phyloP scores from a whole-genome alignment of 306 rosid genomes.

The Cucumis hystrix region DNA sequence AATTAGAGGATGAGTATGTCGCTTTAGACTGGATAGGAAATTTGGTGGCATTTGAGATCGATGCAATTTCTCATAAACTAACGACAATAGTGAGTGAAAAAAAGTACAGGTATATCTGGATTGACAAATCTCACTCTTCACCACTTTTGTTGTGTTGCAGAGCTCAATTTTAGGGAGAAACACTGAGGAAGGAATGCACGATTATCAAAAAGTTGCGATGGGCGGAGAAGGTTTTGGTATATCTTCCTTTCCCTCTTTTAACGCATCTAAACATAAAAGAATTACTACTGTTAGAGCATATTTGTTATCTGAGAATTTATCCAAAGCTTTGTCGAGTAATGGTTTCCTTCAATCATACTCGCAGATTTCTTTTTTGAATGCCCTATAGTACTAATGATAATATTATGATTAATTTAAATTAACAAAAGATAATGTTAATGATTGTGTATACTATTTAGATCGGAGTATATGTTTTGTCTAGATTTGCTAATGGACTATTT shows the following conservation, averaged over 20 bases:
- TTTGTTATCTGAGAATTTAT: not conserved
- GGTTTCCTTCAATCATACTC: not conserved
- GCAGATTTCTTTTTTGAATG: not conserved
- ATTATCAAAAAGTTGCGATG: conserved; percentile 13
- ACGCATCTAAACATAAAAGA: not conserved
- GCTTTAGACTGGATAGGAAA: not conserved
- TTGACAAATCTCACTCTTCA: not conserved
- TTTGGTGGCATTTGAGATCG: conserved; percentile 9
- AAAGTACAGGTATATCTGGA: not conserved
- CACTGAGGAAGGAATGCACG: not conserved
- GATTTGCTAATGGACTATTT: not conserved
- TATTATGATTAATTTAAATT: not conserved
- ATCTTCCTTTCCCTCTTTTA: conserved; percentile 28
- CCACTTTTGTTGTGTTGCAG: not conserved
- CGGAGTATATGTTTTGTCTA: too few relatives aligned
- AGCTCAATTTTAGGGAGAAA: not conserved
- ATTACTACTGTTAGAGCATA: not conserved
- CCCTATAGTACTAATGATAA: not conserved
- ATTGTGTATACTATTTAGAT: not conserved
- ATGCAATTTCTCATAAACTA: not conserved
- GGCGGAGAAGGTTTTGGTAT: conserved; percentile 78
- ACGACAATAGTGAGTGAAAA: not conserved
- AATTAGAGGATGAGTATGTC: conserved; percentile 33
- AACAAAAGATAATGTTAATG: not conserved
- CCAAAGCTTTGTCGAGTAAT: not conserved